Evolutionary conservation across 1,139 yeast genomes (phyloP), one percentile per base, ranked within the genome.

Genomic region (Tardiomyces blankii): DNA sequence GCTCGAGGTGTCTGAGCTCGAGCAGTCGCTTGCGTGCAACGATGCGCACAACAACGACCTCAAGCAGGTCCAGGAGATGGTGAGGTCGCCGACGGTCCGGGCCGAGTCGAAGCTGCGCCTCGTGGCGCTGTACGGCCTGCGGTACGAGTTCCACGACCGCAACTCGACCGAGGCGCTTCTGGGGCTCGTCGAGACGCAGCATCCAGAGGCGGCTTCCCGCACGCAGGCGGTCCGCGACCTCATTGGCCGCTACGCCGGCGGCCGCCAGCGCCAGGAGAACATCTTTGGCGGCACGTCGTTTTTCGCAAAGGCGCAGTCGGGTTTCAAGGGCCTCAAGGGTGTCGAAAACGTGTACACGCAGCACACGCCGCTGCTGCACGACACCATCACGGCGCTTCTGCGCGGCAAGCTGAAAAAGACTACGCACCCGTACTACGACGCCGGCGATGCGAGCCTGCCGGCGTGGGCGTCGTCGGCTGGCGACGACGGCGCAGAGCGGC

Each of bases 1-100:
- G 44, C 82, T 96, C 83, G 88, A 82, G 49, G 75, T 88, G 7
- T 84, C 95, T 52, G 97, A 91, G 63, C 68, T 88, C 43, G 96
- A 91, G 62, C 99, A 91, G 64, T 77, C 81, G 23, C 69, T 91
- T 46, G 80, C 87, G 1, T 80, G 93, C 51, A 81, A 77, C 50
- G 80, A 76, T 45, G 70, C 72, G 44, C 81, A 78, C 54, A 68
- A 69, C 43, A 59, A 67, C 1, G 82, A 78, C 52, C 62, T 75
- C 18, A 65, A 67, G 45, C 73, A 71, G 32, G 58, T 81, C 33
- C 71, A 75, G 48, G 64, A 63, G 40, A 52, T 79, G 35, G 51
- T 80, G 8, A 56, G 51, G 18, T 50, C 55, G 11, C 61, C 65
- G 4, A 52, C 54, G 2, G 51, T 71, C 28, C 12, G 43, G 13